Percentiles rank a stretch among this genome's conserved stretches.
phyloP scores from a whole-genome alignment of 164 flowering plant species.

The Malania oleifera region DNA sequence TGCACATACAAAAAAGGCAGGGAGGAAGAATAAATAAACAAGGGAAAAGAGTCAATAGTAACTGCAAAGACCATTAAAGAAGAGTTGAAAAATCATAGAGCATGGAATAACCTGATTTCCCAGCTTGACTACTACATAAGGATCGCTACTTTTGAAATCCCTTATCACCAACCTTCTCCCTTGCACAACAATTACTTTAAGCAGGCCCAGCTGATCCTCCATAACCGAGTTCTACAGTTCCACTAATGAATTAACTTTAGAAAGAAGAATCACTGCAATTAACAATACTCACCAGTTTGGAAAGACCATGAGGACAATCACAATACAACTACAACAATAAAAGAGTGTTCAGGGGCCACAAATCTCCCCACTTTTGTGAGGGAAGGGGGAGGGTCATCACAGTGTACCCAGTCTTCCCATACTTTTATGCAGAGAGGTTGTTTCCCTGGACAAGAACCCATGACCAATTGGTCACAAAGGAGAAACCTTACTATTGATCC shows the following conservation, averaged over 20 bases:
- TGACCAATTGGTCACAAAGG: too few species aligned
- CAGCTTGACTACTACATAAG: conserved; percentile 71
- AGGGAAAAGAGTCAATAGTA: neutral
- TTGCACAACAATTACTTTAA: conserved; percentile 57
- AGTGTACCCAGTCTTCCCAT: too few species aligned
- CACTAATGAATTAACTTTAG: conserved; percentile 1
- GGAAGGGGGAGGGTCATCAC: too few species aligned
- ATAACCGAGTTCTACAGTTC: conserved; percentile 18
- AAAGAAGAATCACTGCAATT: too few species aligned
- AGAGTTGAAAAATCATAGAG: neutral
- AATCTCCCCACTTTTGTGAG: too few species aligned
- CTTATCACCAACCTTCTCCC: conserved; percentile 63
- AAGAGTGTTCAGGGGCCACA: too few species aligned
- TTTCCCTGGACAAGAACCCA: too few species aligned
- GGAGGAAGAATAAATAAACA: neutral
- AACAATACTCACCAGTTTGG: too few species aligned
- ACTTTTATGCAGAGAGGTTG: too few species aligned
- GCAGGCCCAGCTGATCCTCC: conserved; percentile 47
- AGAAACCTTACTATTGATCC: too few species aligned
- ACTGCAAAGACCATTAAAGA: neutral
- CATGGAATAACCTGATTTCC: conserved; percentile 52
- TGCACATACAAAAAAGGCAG: neutral
- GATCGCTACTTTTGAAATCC: conserved; percentile 83
- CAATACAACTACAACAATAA: too few species aligned
- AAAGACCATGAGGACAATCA: too few species aligned